Evolutionary conservation across 495 filamentous ascomycete genomes (phyloP), one percentile per base, ranked within the genome.

Genomic region (Penicillium nucicola): DNA sequence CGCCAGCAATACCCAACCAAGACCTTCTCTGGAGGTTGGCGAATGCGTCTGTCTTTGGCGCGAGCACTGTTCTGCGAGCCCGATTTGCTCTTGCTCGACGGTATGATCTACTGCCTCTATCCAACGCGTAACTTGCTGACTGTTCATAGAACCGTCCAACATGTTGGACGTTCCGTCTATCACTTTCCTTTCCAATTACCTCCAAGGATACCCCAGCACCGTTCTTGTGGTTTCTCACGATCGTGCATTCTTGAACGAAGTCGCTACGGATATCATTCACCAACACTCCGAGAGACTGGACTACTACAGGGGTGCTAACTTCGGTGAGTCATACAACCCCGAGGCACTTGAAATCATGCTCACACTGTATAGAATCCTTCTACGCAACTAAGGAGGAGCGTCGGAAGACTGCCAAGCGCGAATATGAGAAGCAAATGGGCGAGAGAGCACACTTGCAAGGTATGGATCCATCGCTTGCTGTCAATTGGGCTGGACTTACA

Each of bases 101-200:
- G 79, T 81, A 69, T 22, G 64, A 48, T 14, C 19, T 10, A 43
- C 14, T 13, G 18, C 6, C 51, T 30, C 32, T 17, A 15, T 28
- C 28, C 1, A 25, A 25, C 2, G 40, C 45, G 2, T 4, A 19
- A 9, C 2, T 37, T 50, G 11, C 66, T 76, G 53, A 77, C 42
- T 15, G 34, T 15, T 28, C 23, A 38, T 38, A 82, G 92, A 98
- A 83, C 93, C 93, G 65, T 97, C 95, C 42, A 99, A 99, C 84
- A 99, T 99, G 93, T 92, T 99, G 90, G 93, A 99, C 70, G 93
- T 97, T 53, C 95, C 93, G 6, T 97, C 95, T n/a, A 97, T 97
- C 58, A 96, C 93, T 43, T 99, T 97, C 84, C 79, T 99, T 62
- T 88, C 93, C 12, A 96, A 89, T 61, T 99, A 99, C 60, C 87